A percentile compares a stretch with the other conserved stretches of the same genome.
phyloP scores from a whole-genome alignment of 176 grass and related monocot genomes.

The Rhynchospora tenuis region DNA sequence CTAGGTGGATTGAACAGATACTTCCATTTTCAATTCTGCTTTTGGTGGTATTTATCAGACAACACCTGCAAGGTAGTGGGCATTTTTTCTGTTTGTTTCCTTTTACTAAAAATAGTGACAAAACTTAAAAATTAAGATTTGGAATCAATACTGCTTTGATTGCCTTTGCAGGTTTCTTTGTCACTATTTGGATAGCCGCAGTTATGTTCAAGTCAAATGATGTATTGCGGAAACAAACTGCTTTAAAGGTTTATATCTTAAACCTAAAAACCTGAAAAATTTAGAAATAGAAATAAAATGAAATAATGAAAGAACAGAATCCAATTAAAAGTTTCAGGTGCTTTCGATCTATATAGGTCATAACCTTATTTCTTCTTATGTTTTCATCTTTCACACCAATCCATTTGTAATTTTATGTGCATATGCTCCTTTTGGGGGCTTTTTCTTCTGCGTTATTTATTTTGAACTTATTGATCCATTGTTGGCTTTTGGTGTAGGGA shows the following conservation, averaged over 20 bases:
- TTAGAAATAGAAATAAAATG: not conserved
- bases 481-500: constrained; percentile 43
- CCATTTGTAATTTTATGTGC: not conserved
- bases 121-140: not conserved
- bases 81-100: not conserved
- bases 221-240: constrained; percentile 91
- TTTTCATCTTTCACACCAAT: not conserved
- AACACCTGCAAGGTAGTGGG: constrained; percentile 83
- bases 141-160: not conserved
- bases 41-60: constrained; percentile 94
- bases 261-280: not conserved
- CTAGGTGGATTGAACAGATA: constrained; percentile 97
- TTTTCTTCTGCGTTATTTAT: not conserved
- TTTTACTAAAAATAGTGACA: not conserved
- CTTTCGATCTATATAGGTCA: not conserved
- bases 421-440: not conserved
- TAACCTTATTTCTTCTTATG: not conserved
- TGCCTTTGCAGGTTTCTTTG: constrained; percentile 62
- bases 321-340: not conserved
- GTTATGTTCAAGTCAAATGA: constrained; percentile 99
- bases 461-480: constrained; percentile 10
- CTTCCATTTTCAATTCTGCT: constrained; percentile 89
- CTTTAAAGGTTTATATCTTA: constrained; percentile 58
- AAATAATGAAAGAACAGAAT: not conserved
- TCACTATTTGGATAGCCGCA: constrained; percentile 93